Conservation (phyloP, 805 yeast species). For the Danielia reshetovae region DNA sequence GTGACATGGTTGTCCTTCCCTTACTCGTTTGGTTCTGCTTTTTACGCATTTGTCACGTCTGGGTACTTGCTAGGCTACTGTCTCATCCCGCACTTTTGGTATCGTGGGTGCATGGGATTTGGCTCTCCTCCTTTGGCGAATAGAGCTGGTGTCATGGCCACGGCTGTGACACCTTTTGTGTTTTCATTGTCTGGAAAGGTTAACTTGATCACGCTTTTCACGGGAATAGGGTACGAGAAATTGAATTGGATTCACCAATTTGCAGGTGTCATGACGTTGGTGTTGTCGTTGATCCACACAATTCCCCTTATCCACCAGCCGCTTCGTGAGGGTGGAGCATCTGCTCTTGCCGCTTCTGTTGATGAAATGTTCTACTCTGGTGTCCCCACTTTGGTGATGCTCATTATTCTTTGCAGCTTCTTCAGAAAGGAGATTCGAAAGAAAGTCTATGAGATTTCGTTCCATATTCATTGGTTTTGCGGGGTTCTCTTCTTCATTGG, state of each 20-base stretch:
- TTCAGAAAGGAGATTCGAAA: constrained; percentile 41
- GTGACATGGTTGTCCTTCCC: constrained; percentile 32
- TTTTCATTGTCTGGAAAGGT: constrained; percentile 50
- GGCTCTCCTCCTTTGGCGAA: constrained; percentile 59
- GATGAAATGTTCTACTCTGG: constrained; percentile 36
- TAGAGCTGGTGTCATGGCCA: constrained; percentile 48
- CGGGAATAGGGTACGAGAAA: constrained; percentile 56
- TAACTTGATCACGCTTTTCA: constrained; percentile 44
- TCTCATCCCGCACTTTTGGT: constrained; percentile 47
- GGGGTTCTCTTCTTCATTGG: constrained; percentile 48
- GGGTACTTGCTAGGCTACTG: constrained; percentile 35
- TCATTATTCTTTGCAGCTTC: constrained; percentile 40
- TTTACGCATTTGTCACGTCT: constrained; percentile 31
- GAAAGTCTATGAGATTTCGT: constrained; percentile 43
- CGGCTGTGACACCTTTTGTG: constrained; percentile 49
- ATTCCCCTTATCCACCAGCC: constrained; percentile 48
- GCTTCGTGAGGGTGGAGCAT: constrained; percentile 46
- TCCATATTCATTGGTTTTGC: constrained; percentile 50
- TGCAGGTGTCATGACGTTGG: constrained; percentile 38
- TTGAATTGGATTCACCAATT: constrained; percentile 50
- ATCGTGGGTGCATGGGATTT: constrained; percentile 49
- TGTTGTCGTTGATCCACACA: constrained; percentile 46
- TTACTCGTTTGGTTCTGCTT: constrained; percentile 34
- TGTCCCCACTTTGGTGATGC: constrained; percentile 44
- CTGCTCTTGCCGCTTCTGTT: constrained; percentile 15